Percentiles rank a stretch among this genome's conserved stretches.
phyloP scores from a whole-genome alignment of 352 stramenopile genomes.

The Phytophthora cactorum region DNA sequence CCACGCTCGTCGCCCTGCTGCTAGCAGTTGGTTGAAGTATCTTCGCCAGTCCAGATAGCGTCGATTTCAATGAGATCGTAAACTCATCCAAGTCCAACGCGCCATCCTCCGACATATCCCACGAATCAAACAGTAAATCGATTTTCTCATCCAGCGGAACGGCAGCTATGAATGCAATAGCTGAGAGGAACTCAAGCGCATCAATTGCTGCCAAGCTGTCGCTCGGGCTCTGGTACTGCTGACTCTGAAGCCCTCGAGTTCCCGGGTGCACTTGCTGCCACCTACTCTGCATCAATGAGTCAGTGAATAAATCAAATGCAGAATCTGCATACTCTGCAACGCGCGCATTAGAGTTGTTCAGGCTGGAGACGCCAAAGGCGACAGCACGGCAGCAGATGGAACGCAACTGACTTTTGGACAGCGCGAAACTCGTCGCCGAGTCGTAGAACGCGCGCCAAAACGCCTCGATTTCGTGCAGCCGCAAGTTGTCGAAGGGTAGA shows the following conservation, averaged over 20 bases:
- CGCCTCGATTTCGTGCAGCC: conserved; percentile 70
- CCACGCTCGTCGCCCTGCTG: conserved; percentile 4
- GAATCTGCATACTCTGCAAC: conserved; percentile 54
- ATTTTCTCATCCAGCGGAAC: conserved; percentile 78
- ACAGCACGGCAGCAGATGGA: conserved; percentile 65
- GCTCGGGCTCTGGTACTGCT: conserved; percentile 19
- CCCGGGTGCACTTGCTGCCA: conserved; percentile 32
- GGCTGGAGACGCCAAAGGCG: conserved; percentile 38
- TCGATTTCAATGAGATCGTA: conserved; percentile 90
- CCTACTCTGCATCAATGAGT: conserved; percentile 25
- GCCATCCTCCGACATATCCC: conserved; percentile 87
- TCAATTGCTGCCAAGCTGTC: conserved; percentile 52
- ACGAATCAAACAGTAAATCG: conserved; percentile 86
- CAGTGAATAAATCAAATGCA: conserved; percentile 66
- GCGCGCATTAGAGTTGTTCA: conserved; percentile 47
- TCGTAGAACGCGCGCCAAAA: conserved; percentile 90
- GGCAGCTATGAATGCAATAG: conserved; percentile 70
- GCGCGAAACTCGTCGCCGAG: conserved; percentile 70
- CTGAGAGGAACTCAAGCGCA: conserved; percentile 80
- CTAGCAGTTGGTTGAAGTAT: conserved; percentile 49
- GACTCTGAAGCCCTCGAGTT: conserved; percentile 16
- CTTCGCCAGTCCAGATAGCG: conserved; percentile 69
- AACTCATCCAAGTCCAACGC: conserved; percentile 83
- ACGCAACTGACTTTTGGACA: conserved; percentile 64
- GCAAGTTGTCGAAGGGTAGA: conserved; percentile 78